Evolutionary conservation across 805 yeast species (phyloP).

Genomic region (Candida yuanshanica): DNA sequence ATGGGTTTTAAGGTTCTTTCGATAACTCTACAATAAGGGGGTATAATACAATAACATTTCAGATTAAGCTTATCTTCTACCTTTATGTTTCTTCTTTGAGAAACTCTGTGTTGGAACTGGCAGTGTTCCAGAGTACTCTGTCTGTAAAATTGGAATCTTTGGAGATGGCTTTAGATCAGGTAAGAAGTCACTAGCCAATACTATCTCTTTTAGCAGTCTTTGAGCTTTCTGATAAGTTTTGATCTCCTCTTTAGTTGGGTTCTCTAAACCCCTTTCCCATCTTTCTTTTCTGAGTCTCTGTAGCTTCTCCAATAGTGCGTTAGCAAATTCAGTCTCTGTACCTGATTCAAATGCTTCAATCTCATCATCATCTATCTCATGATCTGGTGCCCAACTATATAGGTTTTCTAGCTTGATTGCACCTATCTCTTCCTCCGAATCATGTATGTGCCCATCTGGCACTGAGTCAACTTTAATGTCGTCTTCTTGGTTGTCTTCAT

Average conservation of each 20-base stretch:
- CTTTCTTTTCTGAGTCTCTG: slow-evolving; percentile 46
- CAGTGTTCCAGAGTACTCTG: slow-evolving; percentile 71
- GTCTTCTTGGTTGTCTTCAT: slow-evolving; percentile 1
- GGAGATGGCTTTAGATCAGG: slow-evolving; percentile 28
- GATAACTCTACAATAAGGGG: too few species aligned
- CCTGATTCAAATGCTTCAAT: slow-evolving; percentile 40
- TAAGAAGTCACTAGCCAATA: slow-evolving; percentile 31
- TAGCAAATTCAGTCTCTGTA: slow-evolving; percentile 36
- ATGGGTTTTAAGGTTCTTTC: too few species aligned
- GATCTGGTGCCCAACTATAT: slow-evolving; percentile 45
- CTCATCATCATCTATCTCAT: slow-evolving; percentile 46
- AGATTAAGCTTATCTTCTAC: slow-evolving; percentile 12
- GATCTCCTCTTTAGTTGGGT: slow-evolving; percentile 40
- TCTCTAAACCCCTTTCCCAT: slow-evolving; percentile 23
- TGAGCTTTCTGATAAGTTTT: slow-evolving; percentile 36
- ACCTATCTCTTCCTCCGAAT: slow-evolving; percentile 9
- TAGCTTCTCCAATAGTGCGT: slow-evolving; percentile 41
- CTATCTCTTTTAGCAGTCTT: slow-evolving; percentile 41
- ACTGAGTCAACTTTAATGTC: too few species aligned
- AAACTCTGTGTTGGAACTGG: slow-evolving; percentile 49
- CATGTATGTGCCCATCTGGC: too few species aligned
- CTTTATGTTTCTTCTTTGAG: slow-evolving; percentile 17
- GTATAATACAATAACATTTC: too few species aligned
- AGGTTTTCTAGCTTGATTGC: slow-evolving; percentile 34
- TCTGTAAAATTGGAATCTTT: slow-evolving; percentile 61